Conservation (phyloP, 2,329 filamentous ascomycete genomes). For the Xylaria sp. region DNA sequence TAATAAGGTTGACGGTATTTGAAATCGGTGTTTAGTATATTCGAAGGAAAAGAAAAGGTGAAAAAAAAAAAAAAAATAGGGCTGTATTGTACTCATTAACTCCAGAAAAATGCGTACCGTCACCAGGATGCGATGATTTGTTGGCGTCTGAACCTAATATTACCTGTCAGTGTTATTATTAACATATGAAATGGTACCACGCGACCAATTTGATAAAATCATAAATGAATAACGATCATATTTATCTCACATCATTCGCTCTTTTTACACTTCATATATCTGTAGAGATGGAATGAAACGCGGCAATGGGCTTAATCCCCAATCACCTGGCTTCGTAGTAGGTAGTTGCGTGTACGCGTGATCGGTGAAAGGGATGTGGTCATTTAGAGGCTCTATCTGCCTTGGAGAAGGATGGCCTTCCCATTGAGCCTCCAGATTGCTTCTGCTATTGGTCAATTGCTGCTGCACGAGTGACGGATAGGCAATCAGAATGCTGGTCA, state of each 20-base stretch:
- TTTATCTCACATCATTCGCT: too few relatives aligned
- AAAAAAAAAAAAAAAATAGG: too few relatives aligned
- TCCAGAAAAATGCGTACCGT: background rate
- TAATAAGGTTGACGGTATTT: background rate
- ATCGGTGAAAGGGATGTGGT: slow-evolving; percentile 15
- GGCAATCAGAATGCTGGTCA: background rate
- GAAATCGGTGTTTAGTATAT: background rate
- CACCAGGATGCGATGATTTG: background rate
- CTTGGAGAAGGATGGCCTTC: slow-evolving; percentile 11
- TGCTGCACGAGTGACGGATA: background rate
- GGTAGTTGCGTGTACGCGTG: background rate
- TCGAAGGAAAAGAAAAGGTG: background rate
- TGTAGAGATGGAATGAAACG: background rate
- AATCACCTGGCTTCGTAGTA: background rate
- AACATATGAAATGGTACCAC: too few relatives aligned
- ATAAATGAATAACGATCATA: too few relatives aligned
- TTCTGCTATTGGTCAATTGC: slow-evolving; percentile 30
- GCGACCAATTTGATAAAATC: too few relatives aligned
- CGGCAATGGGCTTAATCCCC: background rate
- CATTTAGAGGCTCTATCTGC: slow-evolving; percentile 19
- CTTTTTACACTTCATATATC: background rate
- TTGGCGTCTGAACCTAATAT: background rate
- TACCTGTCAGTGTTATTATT: background rate
- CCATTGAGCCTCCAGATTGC: slow-evolving; percentile 2
- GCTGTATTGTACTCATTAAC: background rate